Percentiles rank a stretch among this genome's conserved stretches.
These are phyloP conservation scores for Ganoderma multipileum DNA, from an alignment of 1,284 basidiomycete species.

Conservation along the genomic window DNA sequence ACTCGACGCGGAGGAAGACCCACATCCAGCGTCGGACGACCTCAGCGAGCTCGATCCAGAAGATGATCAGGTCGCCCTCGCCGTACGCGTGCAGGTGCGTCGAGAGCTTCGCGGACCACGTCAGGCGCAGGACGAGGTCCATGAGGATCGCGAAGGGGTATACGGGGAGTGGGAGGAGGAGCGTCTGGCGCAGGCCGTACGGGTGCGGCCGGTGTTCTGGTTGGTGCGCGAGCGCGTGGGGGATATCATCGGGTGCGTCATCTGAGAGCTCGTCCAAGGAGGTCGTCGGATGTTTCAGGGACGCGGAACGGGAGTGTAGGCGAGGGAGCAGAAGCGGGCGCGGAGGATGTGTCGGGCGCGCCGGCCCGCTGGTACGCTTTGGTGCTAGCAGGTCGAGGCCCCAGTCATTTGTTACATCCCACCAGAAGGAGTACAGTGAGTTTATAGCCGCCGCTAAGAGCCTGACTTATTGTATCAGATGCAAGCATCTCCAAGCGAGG, in stretches of 20 bases:
- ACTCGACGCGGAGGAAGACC: conserved; percentile 96
- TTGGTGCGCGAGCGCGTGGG: conserved; percentile 27
- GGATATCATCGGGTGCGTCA: conserved; percentile 28
- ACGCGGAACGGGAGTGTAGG: conserved; percentile 45
- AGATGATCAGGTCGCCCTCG: conserved; percentile 86
- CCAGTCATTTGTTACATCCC: conserved; percentile 99
- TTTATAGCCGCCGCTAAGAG: conserved; percentile 87
- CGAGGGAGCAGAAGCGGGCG: conserved; percentile 53
- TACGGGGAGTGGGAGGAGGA: conserved; percentile 82
- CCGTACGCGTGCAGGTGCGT: conserved; percentile 86
- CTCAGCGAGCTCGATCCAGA: conserved; percentile 92
- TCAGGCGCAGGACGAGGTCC: conserved; percentile 91
- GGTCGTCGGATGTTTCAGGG: conserved; percentile 24
- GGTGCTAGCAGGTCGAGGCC: conserved; percentile 81
- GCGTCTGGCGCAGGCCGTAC: conserved; percentile 72
- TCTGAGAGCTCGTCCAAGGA: conserved; percentile 34
- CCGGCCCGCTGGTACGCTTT: conserved; percentile 32
- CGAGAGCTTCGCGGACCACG: conserved; percentile 93
- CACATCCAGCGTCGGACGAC: conserved; percentile 93
- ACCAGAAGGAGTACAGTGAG: conserved; percentile 97
- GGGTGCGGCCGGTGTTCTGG: conserved; percentile 50
- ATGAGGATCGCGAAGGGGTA: conserved; percentile 88
- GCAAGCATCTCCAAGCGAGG: not conserved
- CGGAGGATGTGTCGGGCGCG: conserved; percentile 40
- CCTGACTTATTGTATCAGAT: conserved; percentile 53